These are phyloP conservation scores for Fragaria iinumae DNA, from an alignment of 306 rosid genomes.

Conservation along the genomic window DNA sequence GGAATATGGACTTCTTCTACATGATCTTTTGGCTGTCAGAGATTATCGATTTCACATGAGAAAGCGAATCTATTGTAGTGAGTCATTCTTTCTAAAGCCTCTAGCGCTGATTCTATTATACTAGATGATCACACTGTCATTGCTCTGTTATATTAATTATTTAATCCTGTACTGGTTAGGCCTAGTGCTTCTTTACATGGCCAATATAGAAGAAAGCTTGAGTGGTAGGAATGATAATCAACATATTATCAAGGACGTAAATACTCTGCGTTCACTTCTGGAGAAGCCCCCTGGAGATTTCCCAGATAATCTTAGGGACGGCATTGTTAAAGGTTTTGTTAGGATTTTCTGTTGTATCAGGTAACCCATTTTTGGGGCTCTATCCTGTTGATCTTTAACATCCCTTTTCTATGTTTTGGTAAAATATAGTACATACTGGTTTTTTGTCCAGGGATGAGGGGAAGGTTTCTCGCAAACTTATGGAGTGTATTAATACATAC, in stretches of 20 bases:
- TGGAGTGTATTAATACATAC: constrained; percentile 81
- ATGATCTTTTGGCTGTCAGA: constrained; percentile 63
- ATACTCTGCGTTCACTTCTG: constrained; percentile 75
- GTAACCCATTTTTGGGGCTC: constrained; percentile 36
- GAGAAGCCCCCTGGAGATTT: constrained; percentile 89
- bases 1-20: constrained; percentile 77
- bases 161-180: constrained; percentile 40
- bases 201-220: constrained; percentile 60
- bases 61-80: constrained; percentile 72
- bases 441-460: constrained; percentile 74
- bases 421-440: constrained; percentile 16
- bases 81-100: constrained; percentile 30
- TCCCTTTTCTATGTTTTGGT: constrained; percentile 9
- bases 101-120: constrained; percentile 16
- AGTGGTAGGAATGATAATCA: constrained; percentile 47
- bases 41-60: constrained; percentile 83
- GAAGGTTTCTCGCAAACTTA: constrained; percentile 76
- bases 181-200: constrained; percentile 63
- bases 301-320: constrained; percentile 58
- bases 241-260: constrained; percentile 61
- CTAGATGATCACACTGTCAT: constrained; percentile 19
- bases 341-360: constrained; percentile 62
- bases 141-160: constrained; percentile 15
- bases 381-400: background rate
- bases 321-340: constrained; percentile 56